Evolutionary conservation across 768 basidiomycete genomes (phyloP).

Genomic region (Aureoboletus auriporus): DNA sequence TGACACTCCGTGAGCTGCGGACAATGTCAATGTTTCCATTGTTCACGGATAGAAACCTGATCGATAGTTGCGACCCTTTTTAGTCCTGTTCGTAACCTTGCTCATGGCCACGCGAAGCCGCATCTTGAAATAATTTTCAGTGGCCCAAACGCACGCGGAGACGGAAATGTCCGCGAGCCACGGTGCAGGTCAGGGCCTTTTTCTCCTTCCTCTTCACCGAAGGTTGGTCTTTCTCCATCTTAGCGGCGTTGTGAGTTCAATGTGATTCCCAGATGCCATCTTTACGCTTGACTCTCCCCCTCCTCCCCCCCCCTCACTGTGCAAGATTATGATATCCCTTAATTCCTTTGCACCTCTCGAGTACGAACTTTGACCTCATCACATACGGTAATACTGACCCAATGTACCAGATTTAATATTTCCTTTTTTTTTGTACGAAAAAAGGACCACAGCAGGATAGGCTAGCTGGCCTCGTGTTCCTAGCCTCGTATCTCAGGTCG

Average conservation of each 20-base stretch:
- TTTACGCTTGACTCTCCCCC: neutral
- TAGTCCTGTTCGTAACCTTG: neutral
- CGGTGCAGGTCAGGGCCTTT: neutral
- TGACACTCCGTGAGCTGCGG: conserved; percentile 1
- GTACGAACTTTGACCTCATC: neutral
- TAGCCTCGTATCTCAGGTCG: neutral
- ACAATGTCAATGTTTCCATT: conserved; percentile 10
- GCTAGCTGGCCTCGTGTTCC: neutral
- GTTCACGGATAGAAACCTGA: neutral
- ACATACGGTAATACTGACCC: neutral
- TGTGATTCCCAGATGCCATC: neutral
- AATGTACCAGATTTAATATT: neutral
- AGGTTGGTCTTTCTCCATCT: neutral
- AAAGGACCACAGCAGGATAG: neutral
- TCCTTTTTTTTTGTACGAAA: no score
- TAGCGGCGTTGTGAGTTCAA: neutral
- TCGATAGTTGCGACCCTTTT: conserved; percentile 2
- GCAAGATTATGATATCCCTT: neutral
- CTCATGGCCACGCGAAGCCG: neutral
- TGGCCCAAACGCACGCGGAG: conserved; percentile 6
- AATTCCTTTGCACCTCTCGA: neutral
- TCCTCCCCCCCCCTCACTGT: neutral
- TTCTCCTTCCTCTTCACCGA: neutral
- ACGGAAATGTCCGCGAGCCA: conserved; percentile 16
- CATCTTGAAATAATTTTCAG: conserved; percentile 1